Conservation (phyloP, 805 yeast genomes). For the Saccharomycopsis malanga region DNA sequence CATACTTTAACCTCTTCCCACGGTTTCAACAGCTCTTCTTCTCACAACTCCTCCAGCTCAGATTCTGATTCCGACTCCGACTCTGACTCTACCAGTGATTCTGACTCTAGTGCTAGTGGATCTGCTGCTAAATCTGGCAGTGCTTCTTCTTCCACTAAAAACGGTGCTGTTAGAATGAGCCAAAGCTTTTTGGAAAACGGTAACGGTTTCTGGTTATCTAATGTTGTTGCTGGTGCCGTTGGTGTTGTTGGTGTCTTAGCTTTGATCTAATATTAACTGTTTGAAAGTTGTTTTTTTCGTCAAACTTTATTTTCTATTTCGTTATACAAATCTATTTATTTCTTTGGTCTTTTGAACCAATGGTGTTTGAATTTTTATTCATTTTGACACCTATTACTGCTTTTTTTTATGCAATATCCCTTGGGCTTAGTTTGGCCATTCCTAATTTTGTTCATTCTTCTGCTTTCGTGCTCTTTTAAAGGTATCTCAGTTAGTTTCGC, state of each 20-base stretch:
- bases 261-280: conserved; percentile 11
- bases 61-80: conserved; percentile 4
- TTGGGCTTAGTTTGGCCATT: background rate
- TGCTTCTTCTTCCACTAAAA: conserved; percentile 31
- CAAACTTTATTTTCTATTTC: background rate
- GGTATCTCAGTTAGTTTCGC: too few relatives aligned
- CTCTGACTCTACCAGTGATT: background rate
- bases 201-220: conserved; percentile 7
- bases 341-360: background rate
- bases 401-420: background rate
- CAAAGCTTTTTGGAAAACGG: conserved; percentile 35
- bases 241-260: conserved; percentile 25
- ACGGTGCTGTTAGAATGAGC: conserved; percentile 42
- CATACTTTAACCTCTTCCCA: conserved; percentile 11
- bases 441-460: background rate
- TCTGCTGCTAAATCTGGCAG: conserved; percentile 6
- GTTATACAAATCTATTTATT: background rate
- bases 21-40: conserved; percentile 11
- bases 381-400: background rate
- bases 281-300: background rate
- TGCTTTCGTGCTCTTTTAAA: background rate
- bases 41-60: conserved; percentile 2
- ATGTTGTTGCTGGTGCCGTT: conserved; percentile 35
- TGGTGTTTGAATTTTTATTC: background rate
- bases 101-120: conserved; percentile 1